A percentile compares a stretch with the other conserved stretches of the same genome.
phyloP scores from a whole-genome alignment of 2,329 filamentous ascomycete species.

The Aspergillus puulaauensis region DNA sequence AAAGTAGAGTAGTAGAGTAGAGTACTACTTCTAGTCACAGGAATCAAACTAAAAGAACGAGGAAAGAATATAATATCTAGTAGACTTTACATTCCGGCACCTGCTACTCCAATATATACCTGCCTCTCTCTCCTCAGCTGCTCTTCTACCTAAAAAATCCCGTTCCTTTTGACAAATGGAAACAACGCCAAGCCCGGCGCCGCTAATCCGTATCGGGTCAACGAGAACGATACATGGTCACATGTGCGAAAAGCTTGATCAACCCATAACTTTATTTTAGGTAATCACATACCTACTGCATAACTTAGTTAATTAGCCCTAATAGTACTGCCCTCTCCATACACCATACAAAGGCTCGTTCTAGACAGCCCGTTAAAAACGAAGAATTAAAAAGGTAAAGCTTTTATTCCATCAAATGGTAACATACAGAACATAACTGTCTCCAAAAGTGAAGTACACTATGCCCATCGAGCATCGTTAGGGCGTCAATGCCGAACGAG shows the following conservation, averaged over 20 bases:
- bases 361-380: too few relatives aligned
- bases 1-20: not conserved
- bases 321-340: not conserved
- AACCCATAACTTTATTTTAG: not conserved
- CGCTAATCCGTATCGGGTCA: not conserved
- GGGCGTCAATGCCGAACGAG: not conserved
- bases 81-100: too few relatives aligned
- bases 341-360: too few relatives aligned
- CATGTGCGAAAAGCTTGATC: not conserved
- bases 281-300: not conserved
- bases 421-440: constrained; percentile 21
- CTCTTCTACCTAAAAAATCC: not conserved
- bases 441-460: constrained; percentile 10
- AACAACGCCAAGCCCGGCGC: not conserved
- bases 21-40: not conserved
- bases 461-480: not conserved
- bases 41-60: not conserved
- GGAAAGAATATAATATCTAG: not conserved
- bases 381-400: too few relatives aligned
- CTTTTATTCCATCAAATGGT: constrained; percentile 16
- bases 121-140: not conserved
- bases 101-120: not conserved
- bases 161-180: too few relatives aligned
- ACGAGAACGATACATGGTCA: not conserved
- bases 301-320: not conserved